These are phyloP conservation scores for Mycosphaerella sp. DNA, from an alignment of 2,329 filamentous ascomycete species.

Conservation along the genomic window DNA sequence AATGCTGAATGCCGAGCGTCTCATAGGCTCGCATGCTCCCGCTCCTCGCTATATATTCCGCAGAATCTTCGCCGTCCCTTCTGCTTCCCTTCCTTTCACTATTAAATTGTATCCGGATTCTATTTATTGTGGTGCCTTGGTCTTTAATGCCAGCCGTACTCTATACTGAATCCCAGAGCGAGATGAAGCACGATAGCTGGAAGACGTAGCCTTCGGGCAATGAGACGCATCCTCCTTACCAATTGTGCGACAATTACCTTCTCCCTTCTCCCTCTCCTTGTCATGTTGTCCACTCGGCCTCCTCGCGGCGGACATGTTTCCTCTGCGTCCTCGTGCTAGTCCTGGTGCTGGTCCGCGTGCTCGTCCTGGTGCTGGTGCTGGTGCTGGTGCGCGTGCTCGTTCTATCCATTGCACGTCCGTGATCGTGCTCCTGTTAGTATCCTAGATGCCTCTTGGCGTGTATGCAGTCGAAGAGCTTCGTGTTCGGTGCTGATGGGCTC, in stretches of 20 bases:
- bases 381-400: too few relatives aligned
- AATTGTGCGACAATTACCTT: conserved; percentile 52
- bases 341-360: too few relatives aligned
- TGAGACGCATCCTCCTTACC: conserved; percentile 60
- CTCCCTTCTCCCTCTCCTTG: conserved; percentile 1
- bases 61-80: conserved; percentile 11
- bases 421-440: not conserved
- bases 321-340: too few relatives aligned
- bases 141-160: conserved; percentile 48
- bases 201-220: conserved; percentile 37
- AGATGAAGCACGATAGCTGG: conserved; percentile 57
- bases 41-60: not conserved
- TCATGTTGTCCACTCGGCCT: not conserved
- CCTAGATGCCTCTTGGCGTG: not conserved
- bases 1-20: conserved; percentile 12
- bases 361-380: too few relatives aligned
- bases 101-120: conserved; percentile 53
- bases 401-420: not conserved
- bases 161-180: conserved; percentile 59
- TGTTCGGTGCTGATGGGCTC: too few relatives aligned
- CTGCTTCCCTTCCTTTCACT: conserved; percentile 25
- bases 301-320: not conserved
- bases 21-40: conserved; percentile 17
- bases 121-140: conserved; percentile 58
- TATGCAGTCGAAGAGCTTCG: too few relatives aligned